Base-by-base conservation (phyloP, 208 protist species). In the Trypanosoma cruzi region DNA sequence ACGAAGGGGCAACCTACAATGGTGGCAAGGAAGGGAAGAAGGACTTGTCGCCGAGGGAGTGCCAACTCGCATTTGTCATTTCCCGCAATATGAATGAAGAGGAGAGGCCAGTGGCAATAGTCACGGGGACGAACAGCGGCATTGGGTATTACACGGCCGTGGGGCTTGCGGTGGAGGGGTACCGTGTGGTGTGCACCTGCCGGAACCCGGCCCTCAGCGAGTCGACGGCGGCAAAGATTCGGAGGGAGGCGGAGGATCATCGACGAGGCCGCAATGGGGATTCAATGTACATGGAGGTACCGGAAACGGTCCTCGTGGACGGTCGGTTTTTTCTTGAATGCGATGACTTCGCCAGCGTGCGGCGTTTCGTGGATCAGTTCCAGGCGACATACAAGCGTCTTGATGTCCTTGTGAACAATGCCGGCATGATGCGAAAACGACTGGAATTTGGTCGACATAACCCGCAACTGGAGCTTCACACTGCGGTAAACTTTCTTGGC, bases 111-210 rank as follows among this genome's bases (percentile, higher is more conserved):
- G 94, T 96, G 42, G 89, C 88, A 36, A 77, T 97, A 13, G 92
- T 97, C 58, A 97, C 92, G 10, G 92, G 92, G n/a, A 93, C 90
- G 34, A 97, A 97, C 76, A 90, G 84, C 64, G 92, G 92, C 16
- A 94, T 97, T 54, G 92, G 92, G 11, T 94, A 82, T 66, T 79
- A 89, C 74, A 97, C 89, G 3, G 92, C 90, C 0, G 75, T 90
- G 16, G 79, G 82, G 1, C 64, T 97, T 26, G 92, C 92, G 22
- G 79, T 68, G 56, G 84, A 89, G 69, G 92, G 92, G 42, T 91
- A 86, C 61, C 73, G 79, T 42, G 86, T 94, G 4, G 81, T 97
- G 16, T 75, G 88, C 37, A 94, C 92, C 13, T 95, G 92, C 83
- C 86, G 92, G 8, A 81, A 68, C 16, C 53, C 69, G 6, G 77